Percentiles rank a stretch among this genome's conserved stretches.
Conservation (phyloP, 805 yeast species). For the Kuraishia piskuri region DNA sequence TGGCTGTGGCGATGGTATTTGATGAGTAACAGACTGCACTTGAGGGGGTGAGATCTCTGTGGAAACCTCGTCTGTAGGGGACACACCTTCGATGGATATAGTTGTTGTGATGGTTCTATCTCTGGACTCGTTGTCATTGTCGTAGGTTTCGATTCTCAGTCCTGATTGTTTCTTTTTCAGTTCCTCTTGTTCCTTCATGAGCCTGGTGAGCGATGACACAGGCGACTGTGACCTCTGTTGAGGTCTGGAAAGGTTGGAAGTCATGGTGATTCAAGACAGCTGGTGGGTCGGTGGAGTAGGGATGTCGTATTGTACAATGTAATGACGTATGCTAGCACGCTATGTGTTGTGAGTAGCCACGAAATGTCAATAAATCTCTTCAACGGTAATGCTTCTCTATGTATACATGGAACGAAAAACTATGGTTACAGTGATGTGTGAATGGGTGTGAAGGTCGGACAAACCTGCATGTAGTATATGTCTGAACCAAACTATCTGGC, state of each 20-base stretch:
- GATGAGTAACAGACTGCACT: not conserved
- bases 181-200: constrained; percentile 21
- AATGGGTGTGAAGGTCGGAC: no score
- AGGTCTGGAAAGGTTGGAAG: not conserved
- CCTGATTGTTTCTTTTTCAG: constrained; percentile 11
- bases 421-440: not conserved
- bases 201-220: constrained; percentile 24
- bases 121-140: not conserved
- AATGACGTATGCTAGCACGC: not conserved
- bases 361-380: not conserved
- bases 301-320: not conserved
- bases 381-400: not conserved
- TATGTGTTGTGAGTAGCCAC: not conserved
- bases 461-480: no score
- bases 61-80: constrained; percentile 17
- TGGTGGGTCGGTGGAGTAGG: no score
- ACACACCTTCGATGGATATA: constrained; percentile 23
- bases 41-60: not conserved
- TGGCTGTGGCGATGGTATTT: not conserved
- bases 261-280: not conserved
- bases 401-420: not conserved
- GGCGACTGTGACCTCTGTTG: constrained; percentile 4
- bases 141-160: constrained; percentile 11
- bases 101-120: constrained; percentile 22
- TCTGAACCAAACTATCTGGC: no score